Evolutionary conservation across 805 yeast genomes (phyloP).

Genomic region (Candida endomychidarum): DNA sequence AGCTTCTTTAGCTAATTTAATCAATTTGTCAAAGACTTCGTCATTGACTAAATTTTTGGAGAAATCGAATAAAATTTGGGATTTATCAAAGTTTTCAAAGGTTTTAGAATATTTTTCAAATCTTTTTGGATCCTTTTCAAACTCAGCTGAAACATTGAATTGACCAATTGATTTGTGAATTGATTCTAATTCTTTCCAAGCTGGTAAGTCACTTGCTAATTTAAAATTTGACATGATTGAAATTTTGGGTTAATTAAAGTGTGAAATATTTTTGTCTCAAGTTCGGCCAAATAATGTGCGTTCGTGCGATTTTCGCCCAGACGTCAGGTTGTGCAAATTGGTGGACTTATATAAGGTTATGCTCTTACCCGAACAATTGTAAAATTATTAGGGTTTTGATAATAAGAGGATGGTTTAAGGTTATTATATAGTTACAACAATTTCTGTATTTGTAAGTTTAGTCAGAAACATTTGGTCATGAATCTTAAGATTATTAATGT

Average conservation of each 20-base stretch:
- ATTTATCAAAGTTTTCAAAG: conserved; percentile 81
- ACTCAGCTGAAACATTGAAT: conserved; percentile 75
- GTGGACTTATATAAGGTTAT: neutral
- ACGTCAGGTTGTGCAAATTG: neutral
- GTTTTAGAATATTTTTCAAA: conserved; percentile 74
- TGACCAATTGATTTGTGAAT: conserved; percentile 71
- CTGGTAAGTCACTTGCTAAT: conserved; percentile 65
- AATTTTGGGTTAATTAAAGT: neutral
- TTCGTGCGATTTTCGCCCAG: neutral
- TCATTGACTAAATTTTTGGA: conserved; percentile 92
- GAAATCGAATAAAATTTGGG: conserved; percentile 89
- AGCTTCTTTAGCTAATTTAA: conserved; percentile 87
- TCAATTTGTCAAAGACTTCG: conserved; percentile 64
- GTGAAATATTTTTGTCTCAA: too few relatives aligned
- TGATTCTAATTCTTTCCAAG: conserved; percentile 78
- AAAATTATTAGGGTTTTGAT: too few relatives aligned
- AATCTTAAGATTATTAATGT: conserved; percentile 1
- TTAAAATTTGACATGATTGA: conserved; percentile 13
- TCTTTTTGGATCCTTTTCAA: conserved; percentile 70
- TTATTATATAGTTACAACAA: neutral
- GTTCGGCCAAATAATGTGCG: conserved; percentile 3
- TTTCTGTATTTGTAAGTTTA: neutral
- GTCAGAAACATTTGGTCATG: too few relatives aligned
- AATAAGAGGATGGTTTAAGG: too few relatives aligned
- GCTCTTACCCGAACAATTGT: neutral